These are phyloP conservation scores for Beta macrorhiza DNA, from an alignment of 179 eudicot species.

Conservation along the genomic window DNA sequence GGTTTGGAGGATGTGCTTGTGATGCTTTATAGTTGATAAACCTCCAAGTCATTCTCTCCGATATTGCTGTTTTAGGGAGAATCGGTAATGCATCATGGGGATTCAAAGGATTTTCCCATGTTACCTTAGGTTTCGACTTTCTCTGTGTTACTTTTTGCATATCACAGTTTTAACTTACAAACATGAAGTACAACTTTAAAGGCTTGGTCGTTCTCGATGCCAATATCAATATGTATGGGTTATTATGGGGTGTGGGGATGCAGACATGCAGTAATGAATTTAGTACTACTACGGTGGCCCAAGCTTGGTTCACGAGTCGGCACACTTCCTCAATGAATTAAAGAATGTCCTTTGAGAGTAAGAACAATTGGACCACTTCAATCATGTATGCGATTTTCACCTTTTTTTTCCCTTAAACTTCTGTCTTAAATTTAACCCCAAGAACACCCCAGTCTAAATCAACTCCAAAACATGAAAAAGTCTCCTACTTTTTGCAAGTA, in stretches of 20 bases:
- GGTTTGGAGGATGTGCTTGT: no score
- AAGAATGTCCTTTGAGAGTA: constrained; percentile 5
- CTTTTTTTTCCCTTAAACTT: neutral
- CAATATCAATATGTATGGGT: neutral
- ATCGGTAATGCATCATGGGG: no score
- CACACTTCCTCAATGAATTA: neutral
- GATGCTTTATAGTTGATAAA: no score
- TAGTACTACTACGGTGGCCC: neutral
- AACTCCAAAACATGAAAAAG: neutral
- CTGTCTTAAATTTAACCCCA: neutral
- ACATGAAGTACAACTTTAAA: neutral
- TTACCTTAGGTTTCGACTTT: no score
- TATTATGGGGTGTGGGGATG: neutral
- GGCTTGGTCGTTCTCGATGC: neutral
- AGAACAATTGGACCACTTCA: constrained; percentile 13
- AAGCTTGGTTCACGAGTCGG: constrained; percentile 16
- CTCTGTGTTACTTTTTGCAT: no score
- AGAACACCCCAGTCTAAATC: neutral
- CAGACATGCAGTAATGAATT: no score
- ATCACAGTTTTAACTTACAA: no score
- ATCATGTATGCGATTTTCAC: neutral
- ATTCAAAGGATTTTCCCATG: no score
- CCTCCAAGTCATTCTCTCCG: no score
- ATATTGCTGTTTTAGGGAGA: no score
- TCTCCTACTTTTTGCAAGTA: neutral